phyloP scores from a whole-genome alignment of 176 grass and related monocot genomes.

The Aegilops sharonensis region DNA sequence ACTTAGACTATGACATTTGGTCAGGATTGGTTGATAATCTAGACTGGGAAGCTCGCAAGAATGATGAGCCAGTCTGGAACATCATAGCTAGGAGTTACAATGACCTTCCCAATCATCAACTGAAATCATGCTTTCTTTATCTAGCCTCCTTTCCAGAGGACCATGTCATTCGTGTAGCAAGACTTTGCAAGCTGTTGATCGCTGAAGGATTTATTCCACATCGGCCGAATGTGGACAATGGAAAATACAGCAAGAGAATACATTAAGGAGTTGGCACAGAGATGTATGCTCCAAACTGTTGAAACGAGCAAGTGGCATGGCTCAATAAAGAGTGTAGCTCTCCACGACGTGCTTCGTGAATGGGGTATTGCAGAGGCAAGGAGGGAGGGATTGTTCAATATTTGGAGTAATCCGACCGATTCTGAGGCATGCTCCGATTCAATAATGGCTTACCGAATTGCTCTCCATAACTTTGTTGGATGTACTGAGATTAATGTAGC shows the following conservation, averaged over 20 bases:
- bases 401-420: background rate
- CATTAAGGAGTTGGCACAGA: background rate
- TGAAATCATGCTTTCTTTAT: background rate
- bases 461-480: background rate
- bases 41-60: background rate
- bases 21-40: background rate
- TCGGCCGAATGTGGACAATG: background rate
- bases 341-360: background rate
- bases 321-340: background rate
- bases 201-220: background rate
- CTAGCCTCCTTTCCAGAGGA: background rate
- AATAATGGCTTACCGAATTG: background rate
- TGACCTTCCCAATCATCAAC: background rate
- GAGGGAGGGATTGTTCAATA: background rate
- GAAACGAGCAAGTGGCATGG: background rate
- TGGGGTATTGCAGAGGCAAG: background rate
- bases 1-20: background rate
- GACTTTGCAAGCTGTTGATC: background rate
- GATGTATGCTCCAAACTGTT: background rate
- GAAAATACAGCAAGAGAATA: background rate
- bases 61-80: background rate
- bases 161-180: background rate
- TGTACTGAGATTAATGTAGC: background rate
- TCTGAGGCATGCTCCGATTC: background rate
- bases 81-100: background rate